phyloP scores from a whole-genome alignment of 345 rosid species.

The Linum lewisii region DNA sequence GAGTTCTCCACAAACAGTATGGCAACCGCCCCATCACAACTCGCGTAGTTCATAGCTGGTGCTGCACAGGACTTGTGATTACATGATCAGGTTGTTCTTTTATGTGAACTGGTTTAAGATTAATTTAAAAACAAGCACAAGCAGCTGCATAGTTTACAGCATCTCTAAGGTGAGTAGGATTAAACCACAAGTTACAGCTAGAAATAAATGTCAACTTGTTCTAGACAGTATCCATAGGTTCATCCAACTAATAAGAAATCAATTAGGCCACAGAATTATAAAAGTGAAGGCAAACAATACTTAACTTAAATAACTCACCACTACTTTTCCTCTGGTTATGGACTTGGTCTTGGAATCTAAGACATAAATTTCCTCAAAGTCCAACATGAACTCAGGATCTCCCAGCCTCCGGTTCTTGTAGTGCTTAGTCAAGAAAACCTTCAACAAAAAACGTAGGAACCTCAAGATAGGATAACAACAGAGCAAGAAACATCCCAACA shows the following conservation, averaged over 20 bases:
- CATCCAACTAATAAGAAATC: not conserved
- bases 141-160: not conserved
- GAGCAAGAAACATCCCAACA: not conserved
- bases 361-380: slow-evolving; percentile 89
- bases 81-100: not conserved
- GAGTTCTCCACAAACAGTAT: too few relatives aligned
- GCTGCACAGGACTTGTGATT: not conserved
- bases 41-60: too few relatives aligned
- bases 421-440: slow-evolving; percentile 89
- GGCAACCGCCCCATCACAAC: too few relatives aligned
- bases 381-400: slow-evolving; percentile 82
- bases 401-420: slow-evolving; percentile 64
- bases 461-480: not conserved
- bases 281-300: not conserved
- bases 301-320: slow-evolving; percentile 32
- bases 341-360: slow-evolving; percentile 85
- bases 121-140: too few relatives aligned
- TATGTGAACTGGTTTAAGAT: not conserved
- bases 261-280: not conserved
- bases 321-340: slow-evolving; percentile 82
- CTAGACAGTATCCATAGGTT: not conserved
- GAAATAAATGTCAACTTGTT: too few relatives aligned
- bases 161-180: not conserved
- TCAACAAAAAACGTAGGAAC: slow-evolving; percentile 8
- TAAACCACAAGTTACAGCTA: too few relatives aligned